Evolutionary conservation across 352 stramenopile species (phyloP).

Genomic region (Globisporangium middletonii): DNA sequence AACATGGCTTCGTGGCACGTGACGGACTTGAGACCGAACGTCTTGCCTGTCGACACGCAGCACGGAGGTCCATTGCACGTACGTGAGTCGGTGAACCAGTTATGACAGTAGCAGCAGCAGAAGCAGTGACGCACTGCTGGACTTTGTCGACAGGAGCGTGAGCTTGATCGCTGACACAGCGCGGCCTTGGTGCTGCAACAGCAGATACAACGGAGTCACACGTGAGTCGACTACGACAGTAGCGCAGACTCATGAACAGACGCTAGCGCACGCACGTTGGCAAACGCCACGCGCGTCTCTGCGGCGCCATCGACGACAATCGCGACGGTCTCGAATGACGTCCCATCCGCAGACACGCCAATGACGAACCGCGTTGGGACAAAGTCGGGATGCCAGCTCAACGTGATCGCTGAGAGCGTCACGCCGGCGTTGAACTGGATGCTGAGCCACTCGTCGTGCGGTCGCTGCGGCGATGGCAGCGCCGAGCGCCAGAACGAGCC

Average conservation of each 20-base stretch:
- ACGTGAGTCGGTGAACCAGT: background rate
- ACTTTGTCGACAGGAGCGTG: slow-evolving; percentile 25
- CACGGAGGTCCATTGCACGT: background rate
- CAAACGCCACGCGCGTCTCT: slow-evolving; percentile 32
- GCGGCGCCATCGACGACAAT: slow-evolving; percentile 26
- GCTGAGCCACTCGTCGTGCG: slow-evolving; percentile 40
- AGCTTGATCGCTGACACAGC: slow-evolving; percentile 39
- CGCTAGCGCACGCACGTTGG: slow-evolving; percentile 28
- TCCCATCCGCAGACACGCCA: slow-evolving; percentile 37
- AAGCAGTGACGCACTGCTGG: slow-evolving; percentile 17
- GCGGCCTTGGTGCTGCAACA: slow-evolving; percentile 17
- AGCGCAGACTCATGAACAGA: background rate
- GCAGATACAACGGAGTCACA: background rate
- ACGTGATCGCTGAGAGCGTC: slow-evolving; percentile 34
- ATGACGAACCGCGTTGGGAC: slow-evolving; percentile 37
- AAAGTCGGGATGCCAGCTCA: slow-evolving; percentile 42
- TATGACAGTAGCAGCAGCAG: slow-evolving; percentile 1
- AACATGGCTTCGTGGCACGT: slow-evolving; percentile 45
- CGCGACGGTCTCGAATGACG: slow-evolving; percentile 39
- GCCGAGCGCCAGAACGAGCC: slow-evolving; percentile 41
- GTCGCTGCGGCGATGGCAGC: slow-evolving; percentile 13
- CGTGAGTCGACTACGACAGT: background rate
- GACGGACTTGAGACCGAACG: slow-evolving; percentile 49
- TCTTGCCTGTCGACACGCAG: slow-evolving; percentile 16
- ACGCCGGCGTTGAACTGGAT: slow-evolving; percentile 43